Evolutionary conservation across 805 yeast species (phyloP).

Genomic region (Cyberlindnera suaveolens): DNA sequence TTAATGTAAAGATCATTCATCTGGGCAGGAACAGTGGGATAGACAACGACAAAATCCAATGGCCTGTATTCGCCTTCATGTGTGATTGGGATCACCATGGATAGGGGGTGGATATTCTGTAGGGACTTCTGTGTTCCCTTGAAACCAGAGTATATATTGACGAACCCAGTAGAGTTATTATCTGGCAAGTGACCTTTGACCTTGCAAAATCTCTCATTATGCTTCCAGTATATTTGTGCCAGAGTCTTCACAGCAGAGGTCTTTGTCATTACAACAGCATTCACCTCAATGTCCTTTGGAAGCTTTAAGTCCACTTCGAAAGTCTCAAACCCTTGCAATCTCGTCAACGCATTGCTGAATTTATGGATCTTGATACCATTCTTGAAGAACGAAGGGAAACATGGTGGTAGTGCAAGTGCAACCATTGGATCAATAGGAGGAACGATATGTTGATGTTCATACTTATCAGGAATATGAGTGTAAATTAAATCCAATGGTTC

Average conservation of each 20-base stretch:
- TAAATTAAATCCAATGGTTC: slow-evolving; percentile 71
- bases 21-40: slow-evolving; percentile 64
- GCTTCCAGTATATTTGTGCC: slow-evolving; percentile 74
- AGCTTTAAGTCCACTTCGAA: slow-evolving; percentile 72
- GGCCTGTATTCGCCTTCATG: slow-evolving; percentile 63
- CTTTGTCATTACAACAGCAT: slow-evolving; percentile 50
- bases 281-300: slow-evolving; percentile 65
- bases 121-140: slow-evolving; percentile 53
- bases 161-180: slow-evolving; percentile 58
- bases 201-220: slow-evolving; percentile 58
- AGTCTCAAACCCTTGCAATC: slow-evolving; percentile 67
- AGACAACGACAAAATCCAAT: slow-evolving; percentile 63
- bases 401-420: slow-evolving; percentile 76
- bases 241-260: slow-evolving; percentile 43
- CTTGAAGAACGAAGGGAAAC: slow-evolving; percentile 73
- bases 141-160: slow-evolving; percentile 68
- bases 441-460: slow-evolving; percentile 75
- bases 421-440: slow-evolving; percentile 79
- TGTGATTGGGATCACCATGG: slow-evolving; percentile 66
- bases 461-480: slow-evolving; percentile 80
- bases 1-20: slow-evolving; percentile 72
- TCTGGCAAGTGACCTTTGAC: slow-evolving; percentile 79
- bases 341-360: slow-evolving; percentile 72
- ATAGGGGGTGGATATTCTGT: slow-evolving; percentile 58
- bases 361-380: slow-evolving; percentile 53